Evolutionary conservation across 2,329 filamentous ascomycete species (phyloP), one percentile per base, ranked within the genome.

Genomic region (Penicillium sp.): DNA sequence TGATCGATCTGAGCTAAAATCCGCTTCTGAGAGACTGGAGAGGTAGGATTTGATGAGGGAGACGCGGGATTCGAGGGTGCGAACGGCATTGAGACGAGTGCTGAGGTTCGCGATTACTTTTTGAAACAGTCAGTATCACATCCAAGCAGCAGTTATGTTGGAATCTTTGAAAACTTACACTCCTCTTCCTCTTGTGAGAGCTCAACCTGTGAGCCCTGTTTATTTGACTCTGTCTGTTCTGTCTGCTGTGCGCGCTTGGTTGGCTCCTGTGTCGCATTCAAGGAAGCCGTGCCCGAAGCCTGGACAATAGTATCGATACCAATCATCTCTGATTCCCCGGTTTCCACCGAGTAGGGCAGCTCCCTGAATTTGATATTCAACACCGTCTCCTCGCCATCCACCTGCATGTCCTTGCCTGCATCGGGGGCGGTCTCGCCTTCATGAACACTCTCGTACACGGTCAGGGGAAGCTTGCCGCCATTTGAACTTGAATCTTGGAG

Each of bases 271-370:
- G 55, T 47, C 31, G 60, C 66, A 22, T 81, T 73, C 29, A 81
- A 81, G 10, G 85, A 83, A 22, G 89, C 90, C 62, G 87, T 91
- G 42, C 87, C 87, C 41, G 86, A 87, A 34, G 87, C 88, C 45
- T 84, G 83, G 0, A 91, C 90, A 19, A 98, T 85, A 57, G 90
- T 95, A 69, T 96, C 89, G 62, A 98, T 87, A 59, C 87, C 87
- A 57, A 98, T 97, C 89, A 96, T 96, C 69, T 98, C 93, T 1
- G 90, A 90, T 68, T 97, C 90, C 9, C 88, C 88, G 0, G 90
- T 95, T 71, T 97, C 93, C 2, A 97, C 83, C 0, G 85, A 85
- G 68, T 93, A 97, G 2, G 85, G 81, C 9, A 97, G 71, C 64
- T 94, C 85, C 52, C 84, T 81, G 69, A 97, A 97, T 61, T 81